phyloP scores from a whole-genome alignment of 345 rosid genomes.

The Iberis pinnata region DNA sequence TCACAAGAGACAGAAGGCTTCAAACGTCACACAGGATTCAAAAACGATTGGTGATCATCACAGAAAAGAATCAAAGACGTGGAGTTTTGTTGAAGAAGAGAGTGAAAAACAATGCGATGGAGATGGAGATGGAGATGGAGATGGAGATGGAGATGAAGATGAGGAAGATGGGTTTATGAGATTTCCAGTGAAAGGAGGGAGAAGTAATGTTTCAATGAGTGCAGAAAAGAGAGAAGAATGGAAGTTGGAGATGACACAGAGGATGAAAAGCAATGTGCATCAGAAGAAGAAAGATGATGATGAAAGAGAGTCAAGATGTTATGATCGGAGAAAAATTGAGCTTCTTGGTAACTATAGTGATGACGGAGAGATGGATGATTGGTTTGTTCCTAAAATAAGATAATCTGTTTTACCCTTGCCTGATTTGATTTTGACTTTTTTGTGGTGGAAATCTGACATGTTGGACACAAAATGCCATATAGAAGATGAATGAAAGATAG shows the following conservation, averaged over 20 bases:
- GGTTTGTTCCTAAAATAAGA: conserved; percentile 42
- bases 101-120: conserved; percentile 13
- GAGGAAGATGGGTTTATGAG: conserved; percentile 33
- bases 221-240: conserved; percentile 38
- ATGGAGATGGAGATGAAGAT: conserved; percentile 11
- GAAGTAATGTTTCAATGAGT: conserved; percentile 40
- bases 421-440: not conserved
- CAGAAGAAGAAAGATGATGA: conserved; percentile 19
- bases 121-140: too few relatives aligned
- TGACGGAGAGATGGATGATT: conserved; percentile 64
- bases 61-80: conserved; percentile 22
- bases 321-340: conserved; percentile 28
- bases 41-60: conserved; percentile 5
- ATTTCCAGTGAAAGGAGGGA: conserved; percentile 60
- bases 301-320: conserved; percentile 13
- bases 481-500: too few relatives aligned
- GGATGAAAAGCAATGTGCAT: conserved; percentile 12
- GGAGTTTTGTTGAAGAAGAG: conserved; percentile 54
- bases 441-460: not conserved
- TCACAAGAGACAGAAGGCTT: conserved; percentile 57
- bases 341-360: conserved; percentile 37
- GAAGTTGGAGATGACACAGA: conserved; percentile 48
- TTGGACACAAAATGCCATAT: conserved; percentile 4
- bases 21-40: conserved; percentile 23
- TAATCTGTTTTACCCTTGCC: not conserved